phyloP scores from a whole-genome alignment of 2,329 filamentous ascomycete genomes.

The Aspergillus uvarum region DNA sequence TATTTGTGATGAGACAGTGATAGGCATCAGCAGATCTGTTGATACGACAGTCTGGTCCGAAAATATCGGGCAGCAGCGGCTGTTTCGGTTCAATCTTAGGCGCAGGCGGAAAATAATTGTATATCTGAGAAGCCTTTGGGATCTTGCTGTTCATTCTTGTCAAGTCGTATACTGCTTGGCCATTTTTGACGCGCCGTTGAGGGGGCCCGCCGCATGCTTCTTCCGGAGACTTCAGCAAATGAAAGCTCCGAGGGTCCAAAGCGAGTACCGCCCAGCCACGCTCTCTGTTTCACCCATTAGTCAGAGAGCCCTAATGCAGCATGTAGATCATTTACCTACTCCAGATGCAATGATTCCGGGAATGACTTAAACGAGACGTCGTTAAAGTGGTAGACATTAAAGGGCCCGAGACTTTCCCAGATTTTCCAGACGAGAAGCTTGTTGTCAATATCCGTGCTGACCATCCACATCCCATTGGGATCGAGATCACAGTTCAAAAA shows the following conservation, averaged over 20 bases:
- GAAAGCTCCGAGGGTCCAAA: slow-evolving; percentile 46
- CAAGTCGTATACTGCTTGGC: slow-evolving; percentile 30
- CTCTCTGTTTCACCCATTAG: slow-evolving; percentile 23
- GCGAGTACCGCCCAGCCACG: slow-evolving; percentile 50
- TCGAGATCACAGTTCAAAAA: slow-evolving; percentile 61
- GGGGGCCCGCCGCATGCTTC: slow-evolving; percentile 44
- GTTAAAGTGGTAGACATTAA: slow-evolving; percentile 33
- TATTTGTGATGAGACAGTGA: not conserved
- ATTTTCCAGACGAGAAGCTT: slow-evolving; percentile 51
- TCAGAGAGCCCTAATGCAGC: not conserved
- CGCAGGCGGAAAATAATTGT: slow-evolving; percentile 27
- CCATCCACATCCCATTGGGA: slow-evolving; percentile 55
- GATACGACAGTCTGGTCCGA: slow-evolving; percentile 27
- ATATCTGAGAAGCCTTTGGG: slow-evolving; percentile 30
- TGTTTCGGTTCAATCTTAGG: slow-evolving; percentile 22
- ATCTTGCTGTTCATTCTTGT: slow-evolving; percentile 28
- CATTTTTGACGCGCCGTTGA: slow-evolving; percentile 15
- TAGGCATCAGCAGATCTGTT: not conserved
- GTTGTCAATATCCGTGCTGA: slow-evolving; percentile 58
- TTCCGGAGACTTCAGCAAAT: slow-evolving; percentile 31
- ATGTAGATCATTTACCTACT: slow-evolving; percentile 23
- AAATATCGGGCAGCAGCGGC: slow-evolving; percentile 29
- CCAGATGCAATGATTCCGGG: slow-evolving; percentile 27
- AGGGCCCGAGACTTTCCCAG: slow-evolving; percentile 39
- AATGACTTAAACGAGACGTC: slow-evolving; percentile 21